Base-by-base conservation (phyloP, 371 early-diverging fungal species). In the Apophysomyces trapeziformis region DNA sequence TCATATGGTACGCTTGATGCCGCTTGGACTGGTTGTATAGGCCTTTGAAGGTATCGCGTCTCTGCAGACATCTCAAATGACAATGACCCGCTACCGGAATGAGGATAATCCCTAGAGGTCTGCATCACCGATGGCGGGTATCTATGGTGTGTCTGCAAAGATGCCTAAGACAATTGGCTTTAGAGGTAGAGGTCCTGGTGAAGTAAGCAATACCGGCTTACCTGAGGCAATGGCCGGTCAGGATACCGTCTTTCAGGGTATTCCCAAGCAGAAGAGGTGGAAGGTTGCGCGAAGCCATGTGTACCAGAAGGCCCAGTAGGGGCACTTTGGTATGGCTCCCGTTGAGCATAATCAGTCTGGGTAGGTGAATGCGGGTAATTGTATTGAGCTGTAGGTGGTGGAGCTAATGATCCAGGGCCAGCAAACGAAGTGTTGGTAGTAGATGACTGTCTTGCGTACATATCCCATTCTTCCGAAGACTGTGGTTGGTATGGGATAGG, bases 391-490 rank as follows among this genome's bases (percentile, higher is more conserved):
- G 47, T n/a, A 57, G 64, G 45, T 21, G 63, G 61, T 38, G 67
- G 66, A 38, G 64, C 21, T 16, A 73, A 61, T 37, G 65, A 47
- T 56, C 66, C 67, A 45, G 64, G 13, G 35, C 58, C 67, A 54
- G 64, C 13, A 57, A 41, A 64, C 16, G 46, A 39, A 44, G 38
- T 18, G 58, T 41, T 46, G 11, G 6, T 61, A 14, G 69, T 38
- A n/a, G 69, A 21, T 36, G 65, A 60, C 45, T 60, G 57, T 47
- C 60, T 65, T 11, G 50, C 47, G 57, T 58, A 67, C n/a, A 57
- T 61, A 39, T 61, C 67, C 67, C 61, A 60, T 61, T 67, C 61
- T 35, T 67, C 67, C 7, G 60, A 60, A 41, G 60, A 60, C 60
- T 38, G n/a, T 16, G 60, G 0, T 60, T 39, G 43, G 26, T 39